phyloP scores from a whole-genome alignment of 371 early-diverging fungal genomes.

The Syncephalis fuscata region DNA sequence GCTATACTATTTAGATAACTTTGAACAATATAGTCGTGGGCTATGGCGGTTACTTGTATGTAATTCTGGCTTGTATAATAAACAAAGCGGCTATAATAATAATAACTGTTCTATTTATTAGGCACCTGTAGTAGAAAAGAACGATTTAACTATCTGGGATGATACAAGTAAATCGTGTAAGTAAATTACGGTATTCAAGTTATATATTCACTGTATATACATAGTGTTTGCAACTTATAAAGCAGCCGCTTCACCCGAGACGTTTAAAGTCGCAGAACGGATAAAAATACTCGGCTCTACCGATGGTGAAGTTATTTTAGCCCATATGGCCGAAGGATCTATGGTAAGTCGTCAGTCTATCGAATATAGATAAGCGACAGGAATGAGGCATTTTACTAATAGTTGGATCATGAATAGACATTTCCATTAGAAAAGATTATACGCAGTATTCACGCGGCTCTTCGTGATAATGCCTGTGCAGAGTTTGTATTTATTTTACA shows the following conservation, averaged over 20 bases:
- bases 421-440: conserved; percentile 63
- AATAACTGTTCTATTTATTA: conserved; percentile 13
- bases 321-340: conserved; percentile 51
- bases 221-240: too few relatives aligned
- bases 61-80: not conserved
- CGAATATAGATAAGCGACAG: conserved; percentile 44
- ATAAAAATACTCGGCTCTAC: conserved; percentile 34
- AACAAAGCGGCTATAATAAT: not conserved
- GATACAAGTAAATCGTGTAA: conserved; percentile 41
- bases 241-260: conserved; percentile 18
- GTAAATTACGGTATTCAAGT: too few relatives aligned
- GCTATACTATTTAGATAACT: conserved; percentile 72
- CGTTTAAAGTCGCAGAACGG: not conserved
- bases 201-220: too few relatives aligned
- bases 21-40: conserved; percentile 68
- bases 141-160: conserved; percentile 68
- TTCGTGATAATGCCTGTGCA: conserved; percentile 83
- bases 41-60: conserved; percentile 53
- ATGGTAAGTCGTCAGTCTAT: conserved; percentile 54
- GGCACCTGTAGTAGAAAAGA: conserved; percentile 51
- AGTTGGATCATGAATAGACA: conserved; percentile 60
- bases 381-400: conserved; percentile 65
- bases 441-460: conserved; percentile 63
- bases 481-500: conserved; percentile 80
- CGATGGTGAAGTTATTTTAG: conserved; percentile 13